phyloP scores from a whole-genome alignment of 1,139 yeast genomes.

The Kodamaea ohmeri region DNA sequence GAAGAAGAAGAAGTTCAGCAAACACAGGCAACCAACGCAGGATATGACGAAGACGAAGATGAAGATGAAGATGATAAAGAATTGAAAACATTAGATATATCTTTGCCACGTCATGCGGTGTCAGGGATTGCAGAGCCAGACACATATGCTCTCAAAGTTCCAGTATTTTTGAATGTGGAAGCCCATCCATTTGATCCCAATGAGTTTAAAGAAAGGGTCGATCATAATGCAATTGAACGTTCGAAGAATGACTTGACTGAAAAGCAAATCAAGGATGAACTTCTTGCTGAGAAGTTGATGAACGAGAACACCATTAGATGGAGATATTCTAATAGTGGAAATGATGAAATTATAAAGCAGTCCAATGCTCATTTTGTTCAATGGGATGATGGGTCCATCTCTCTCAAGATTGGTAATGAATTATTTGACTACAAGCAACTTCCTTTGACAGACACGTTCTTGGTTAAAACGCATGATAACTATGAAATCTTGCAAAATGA shows the following conservation, averaged over 20 bases:
- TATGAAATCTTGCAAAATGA: constrained; percentile 68
- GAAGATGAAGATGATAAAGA: constrained; percentile 34
- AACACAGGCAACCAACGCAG: constrained; percentile 20
- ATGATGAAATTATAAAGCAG: constrained; percentile 68
- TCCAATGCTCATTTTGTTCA: constrained; percentile 86
- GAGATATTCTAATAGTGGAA: constrained; percentile 75
- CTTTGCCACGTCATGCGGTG: constrained; percentile 73
- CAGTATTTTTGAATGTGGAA: constrained; percentile 77
- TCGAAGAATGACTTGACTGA: constrained; percentile 29
- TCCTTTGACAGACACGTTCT: constrained; percentile 68
- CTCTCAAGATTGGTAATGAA: constrained; percentile 84
- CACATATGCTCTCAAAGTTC: constrained; percentile 64
- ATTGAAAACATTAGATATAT: constrained; percentile 54
- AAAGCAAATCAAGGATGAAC: constrained; percentile 41
- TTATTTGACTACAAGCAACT: constrained; percentile 73
- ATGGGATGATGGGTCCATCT: constrained; percentile 91
- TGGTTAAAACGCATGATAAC: constrained; percentile 69
- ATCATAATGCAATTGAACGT: constrained; percentile 47
- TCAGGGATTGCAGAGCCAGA: constrained; percentile 41
- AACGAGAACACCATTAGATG: constrained; percentile 88
- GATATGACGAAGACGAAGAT: constrained; percentile 17
- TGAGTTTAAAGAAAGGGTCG: constrained; percentile 56
- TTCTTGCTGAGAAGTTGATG: constrained; percentile 50
- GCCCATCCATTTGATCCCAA: constrained; percentile 85
- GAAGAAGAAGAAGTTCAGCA: constrained; percentile 18